Conservation (phyloP, 805 yeast species). For the Jamesozyma lodderae region DNA sequence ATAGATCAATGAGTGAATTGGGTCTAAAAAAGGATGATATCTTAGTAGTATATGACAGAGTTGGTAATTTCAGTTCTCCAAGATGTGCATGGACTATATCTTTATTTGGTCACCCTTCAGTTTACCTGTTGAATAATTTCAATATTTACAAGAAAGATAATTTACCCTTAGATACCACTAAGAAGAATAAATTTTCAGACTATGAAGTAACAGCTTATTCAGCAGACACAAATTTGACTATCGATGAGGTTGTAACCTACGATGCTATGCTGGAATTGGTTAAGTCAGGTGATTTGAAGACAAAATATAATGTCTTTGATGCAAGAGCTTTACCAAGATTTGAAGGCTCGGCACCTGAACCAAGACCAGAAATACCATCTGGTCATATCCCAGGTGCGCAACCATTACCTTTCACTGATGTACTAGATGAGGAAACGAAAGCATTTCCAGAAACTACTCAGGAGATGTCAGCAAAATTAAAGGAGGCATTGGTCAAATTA, state of each 20-base stretch:
- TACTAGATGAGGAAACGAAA: constrained; percentile 42
- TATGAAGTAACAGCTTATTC: constrained; percentile 28
- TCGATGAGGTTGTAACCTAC: constrained; percentile 49
- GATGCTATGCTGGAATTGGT: constrained; percentile 61
- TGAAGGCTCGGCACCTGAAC: constrained; percentile 77
- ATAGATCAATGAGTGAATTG: constrained; percentile 40
- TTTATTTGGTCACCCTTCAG: constrained; percentile 65
- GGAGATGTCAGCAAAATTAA: constrained; percentile 34
- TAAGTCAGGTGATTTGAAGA: constrained; percentile 35
- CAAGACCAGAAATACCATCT: constrained; percentile 76
- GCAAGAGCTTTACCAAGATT: constrained; percentile 74
- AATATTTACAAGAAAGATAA: constrained; percentile 40
- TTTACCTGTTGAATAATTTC: constrained; percentile 64
- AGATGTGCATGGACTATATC: constrained; percentile 88
- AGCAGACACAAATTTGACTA: constrained; percentile 30
- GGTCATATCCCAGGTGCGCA: constrained; percentile 84
- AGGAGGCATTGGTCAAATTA: constrained; percentile 37
- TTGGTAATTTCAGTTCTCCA: constrained; percentile 80
- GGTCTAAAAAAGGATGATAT: constrained; percentile 51
- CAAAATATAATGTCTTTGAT: constrained; percentile 54
- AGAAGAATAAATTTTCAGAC: constrained; percentile 10
- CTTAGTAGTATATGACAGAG: constrained; percentile 75
- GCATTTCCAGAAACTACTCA: constrained; percentile 35
- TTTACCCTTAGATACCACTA: constrained; percentile 36
- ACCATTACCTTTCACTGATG: constrained; percentile 63